Percentiles rank a stretch among this genome's conserved stretches.
phyloP scores from a whole-genome alignment of 2,329 filamentous ascomycete species.

The Botrytis sinoallii region DNA sequence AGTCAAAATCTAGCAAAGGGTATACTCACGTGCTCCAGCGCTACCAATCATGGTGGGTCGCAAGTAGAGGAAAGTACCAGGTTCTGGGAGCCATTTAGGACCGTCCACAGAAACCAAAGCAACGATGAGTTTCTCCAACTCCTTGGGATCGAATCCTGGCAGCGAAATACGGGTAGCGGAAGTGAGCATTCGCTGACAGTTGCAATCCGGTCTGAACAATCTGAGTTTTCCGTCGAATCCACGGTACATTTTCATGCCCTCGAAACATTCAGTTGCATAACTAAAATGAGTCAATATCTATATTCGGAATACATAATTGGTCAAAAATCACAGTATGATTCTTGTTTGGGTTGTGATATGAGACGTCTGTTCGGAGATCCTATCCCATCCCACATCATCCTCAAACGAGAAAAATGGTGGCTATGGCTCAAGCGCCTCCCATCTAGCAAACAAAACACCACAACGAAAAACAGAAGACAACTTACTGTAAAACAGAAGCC shows the following conservation, averaged over 20 bases:
- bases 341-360: not conserved
- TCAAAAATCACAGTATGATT: not conserved
- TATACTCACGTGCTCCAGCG: conserved; percentile 54
- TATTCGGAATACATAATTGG: not conserved
- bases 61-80: conserved; percentile 76
- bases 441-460: not conserved
- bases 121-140: conserved; percentile 71
- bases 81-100: conserved; percentile 72
- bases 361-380: not conserved
- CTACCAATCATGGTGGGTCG: conserved; percentile 79
- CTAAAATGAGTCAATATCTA: conserved; percentile 2
- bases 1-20: not conserved
- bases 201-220: conserved; percentile 60
- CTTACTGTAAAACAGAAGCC: conserved; percentile 67
- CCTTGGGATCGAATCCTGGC: conserved; percentile 66
- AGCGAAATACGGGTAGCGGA: conserved; percentile 67
- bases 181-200: conserved; percentile 49
- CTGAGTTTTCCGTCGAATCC: conserved; percentile 64
- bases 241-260: conserved; percentile 80
- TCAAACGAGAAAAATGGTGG: not conserved
- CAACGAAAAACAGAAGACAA: not conserved
- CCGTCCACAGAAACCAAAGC: conserved; percentile 71
- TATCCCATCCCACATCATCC: not conserved
- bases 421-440: not conserved
- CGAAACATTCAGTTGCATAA: conserved; percentile 88